Evolutionary conservation across 805 yeast genomes (phyloP), one percentile per base, ranked within the genome.

Genomic region (Candida hungchunana): DNA sequence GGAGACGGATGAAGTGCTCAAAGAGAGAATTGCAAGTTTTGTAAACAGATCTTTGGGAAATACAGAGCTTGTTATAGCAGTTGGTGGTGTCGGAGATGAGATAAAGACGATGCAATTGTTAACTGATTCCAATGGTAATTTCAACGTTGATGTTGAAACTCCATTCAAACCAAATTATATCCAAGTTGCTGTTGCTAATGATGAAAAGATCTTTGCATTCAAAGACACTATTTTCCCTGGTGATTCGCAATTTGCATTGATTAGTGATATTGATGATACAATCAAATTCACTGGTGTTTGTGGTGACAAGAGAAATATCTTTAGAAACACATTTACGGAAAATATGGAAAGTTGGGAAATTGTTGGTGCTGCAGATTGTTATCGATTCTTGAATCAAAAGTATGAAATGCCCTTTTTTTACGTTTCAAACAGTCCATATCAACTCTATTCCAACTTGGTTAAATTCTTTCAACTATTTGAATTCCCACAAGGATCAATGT

Each of bases 401-500:
- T 60, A 52, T 26, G 55, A 68, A 10, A 69, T 79, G 4, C 65
- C 77, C n/a, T 77, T 90, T 51, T 96, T 89, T 57, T 94, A 90
- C 56, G 97, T 94, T 3, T 89, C 97, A 7, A 93, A 94, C 60
- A 79, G 95, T 1, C 99, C 99, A 0, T 84, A 94, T 77, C 97
- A 93, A 58, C 62, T 93, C 17, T 88, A 70, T 56, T 30, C 48
- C 4, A 48, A 48, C 13, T 35, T 55, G 36, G 49, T 61, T 17
- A 75, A 77, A 28, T 87, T 77, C 49, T 66, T 87, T 49, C 59
- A 63, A 13, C 52, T 59, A 26, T 71, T 67, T 23, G 65, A 71
- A 5, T 72, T 86, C 29, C 98, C 98, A 0, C 50, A 55, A 2
- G 96, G 96, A 6, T 82, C 96, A 0, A 65, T 93, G 37, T 95